A percentile compares a stretch with the other conserved stretches of the same genome.
Evolutionary conservation across 306 rosid species (phyloP).

Genomic region (Oxytropis ochrocephala): DNA sequence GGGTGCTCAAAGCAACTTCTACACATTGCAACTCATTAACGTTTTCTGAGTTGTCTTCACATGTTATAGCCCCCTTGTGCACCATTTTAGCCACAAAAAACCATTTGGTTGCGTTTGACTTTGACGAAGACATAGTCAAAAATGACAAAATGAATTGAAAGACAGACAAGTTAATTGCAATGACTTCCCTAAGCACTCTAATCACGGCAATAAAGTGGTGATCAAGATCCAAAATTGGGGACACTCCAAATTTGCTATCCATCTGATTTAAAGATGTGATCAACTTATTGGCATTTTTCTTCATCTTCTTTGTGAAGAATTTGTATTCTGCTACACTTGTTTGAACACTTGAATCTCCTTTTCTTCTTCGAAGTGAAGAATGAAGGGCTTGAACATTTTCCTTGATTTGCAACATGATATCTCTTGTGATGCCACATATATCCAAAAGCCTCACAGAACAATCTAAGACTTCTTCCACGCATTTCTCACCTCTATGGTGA

Average conservation of each 20-base stretch:
- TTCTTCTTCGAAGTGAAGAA: constrained; percentile 61
- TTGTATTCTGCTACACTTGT: constrained; percentile 31
- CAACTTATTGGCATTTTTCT: constrained; percentile 44
- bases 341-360: constrained; percentile 43
- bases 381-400: constrained; percentile 49
- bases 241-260: constrained; percentile 34
- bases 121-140: constrained; percentile 30
- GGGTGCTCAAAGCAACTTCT: constrained; percentile 24
- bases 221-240: constrained; percentile 26
- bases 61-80: constrained; percentile 40
- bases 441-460: constrained; percentile 57
- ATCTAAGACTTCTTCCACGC: constrained; percentile 55
- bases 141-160: constrained; percentile 40
- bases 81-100: constrained; percentile 43
- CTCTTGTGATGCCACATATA: constrained; percentile 51
- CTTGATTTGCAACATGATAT: constrained; percentile 39
- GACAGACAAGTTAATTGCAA: constrained; percentile 21
- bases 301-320: constrained; percentile 48
- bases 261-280: constrained; percentile 33
- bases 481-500: constrained; percentile 24
- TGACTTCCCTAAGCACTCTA: constrained; percentile 35
- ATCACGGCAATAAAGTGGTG: constrained; percentile 33
- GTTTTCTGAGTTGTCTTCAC: constrained; percentile 26
- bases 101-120: constrained; percentile 35
- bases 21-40: constrained; percentile 43